Base-by-base conservation (phyloP, 164 flowering plant genomes). In the Platanus orientalis region DNA sequence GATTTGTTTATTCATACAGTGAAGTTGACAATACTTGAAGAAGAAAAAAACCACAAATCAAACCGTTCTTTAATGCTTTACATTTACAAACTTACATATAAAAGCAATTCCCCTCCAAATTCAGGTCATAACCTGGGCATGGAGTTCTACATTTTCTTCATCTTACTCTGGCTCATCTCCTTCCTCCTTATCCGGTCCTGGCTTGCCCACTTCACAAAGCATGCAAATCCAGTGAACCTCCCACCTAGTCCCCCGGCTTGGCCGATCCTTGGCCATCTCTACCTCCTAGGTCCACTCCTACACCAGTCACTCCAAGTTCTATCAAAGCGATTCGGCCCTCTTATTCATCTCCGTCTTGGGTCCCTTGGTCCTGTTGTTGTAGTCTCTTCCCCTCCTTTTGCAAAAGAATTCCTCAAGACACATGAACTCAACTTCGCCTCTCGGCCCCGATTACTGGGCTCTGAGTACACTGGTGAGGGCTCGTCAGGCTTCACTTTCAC, bases 391-490 rank as follows among this genome's bases (percentile, higher is more conserved):
- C 63, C 84, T 1, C 77, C 76, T 29, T 53, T 65, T 13, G 82
- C 83, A 1, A 75, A 69, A 65, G 79, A 81, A 21, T 36, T 76
- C 63, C 69, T 81, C 26, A 84, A 77, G 69, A 80, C 78, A 29
- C 70, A 81, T 57, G 88, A 84, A 11, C 30, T 54, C 29, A 63
- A 56, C 7, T 81, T 72, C 61, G 27, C 57, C 0, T 56, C 73
- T 48, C 71, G 83, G 0, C 79, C 80, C 77, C 0, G 71, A 77
- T 32, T 84, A 86, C 84, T 72, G 70, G 62, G 82, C 80, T 76
- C 76, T 82, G 73, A 82, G 79, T n/a, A n/a, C n/a, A n/a, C n/a
- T n/a, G n/a, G n/a, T n/a, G n/a, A n/a, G n/a, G n/a, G n/a, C n/a
- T n/a, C n/a, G 69, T n/a, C n/a, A n/a, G n/a, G n/a, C n/a, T n/a